Percentiles rank a stretch among this genome's conserved stretches.
These are phyloP conservation scores for Talaromyces sp. DNA, from an alignment of 2,329 filamentous ascomycete genomes.

Conservation along the genomic window DNA sequence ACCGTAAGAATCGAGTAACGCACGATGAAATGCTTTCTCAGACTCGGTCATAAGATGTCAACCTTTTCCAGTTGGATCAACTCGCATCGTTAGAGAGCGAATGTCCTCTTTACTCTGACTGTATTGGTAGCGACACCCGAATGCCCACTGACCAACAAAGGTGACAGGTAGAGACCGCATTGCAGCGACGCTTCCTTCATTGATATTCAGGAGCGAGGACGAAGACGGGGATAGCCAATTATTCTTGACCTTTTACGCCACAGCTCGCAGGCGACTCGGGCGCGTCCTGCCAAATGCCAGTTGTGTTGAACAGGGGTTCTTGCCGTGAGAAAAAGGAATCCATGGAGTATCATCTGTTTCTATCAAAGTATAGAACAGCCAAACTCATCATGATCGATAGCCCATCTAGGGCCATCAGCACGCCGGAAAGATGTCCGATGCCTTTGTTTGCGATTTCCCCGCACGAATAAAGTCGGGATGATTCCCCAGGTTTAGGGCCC, in stretches of 20 bases:
- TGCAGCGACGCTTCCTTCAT: background rate
- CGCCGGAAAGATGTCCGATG: background rate
- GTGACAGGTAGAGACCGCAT: background rate
- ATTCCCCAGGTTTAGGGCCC: background rate
- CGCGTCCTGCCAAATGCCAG: background rate
- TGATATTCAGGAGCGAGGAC: background rate
- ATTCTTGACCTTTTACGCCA: background rate
- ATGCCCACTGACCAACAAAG: background rate
- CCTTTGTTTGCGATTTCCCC: background rate
- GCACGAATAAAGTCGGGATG: background rate
- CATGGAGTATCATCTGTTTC: background rate
- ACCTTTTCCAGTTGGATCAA: background rate
- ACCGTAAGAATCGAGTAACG: background rate
- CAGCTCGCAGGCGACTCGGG: background rate
- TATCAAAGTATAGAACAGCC: background rate
- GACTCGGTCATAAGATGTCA: background rate
- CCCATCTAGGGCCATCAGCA: background rate
- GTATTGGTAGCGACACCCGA: background rate
- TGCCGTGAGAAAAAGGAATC: background rate
- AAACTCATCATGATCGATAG: background rate
- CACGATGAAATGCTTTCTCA: background rate
- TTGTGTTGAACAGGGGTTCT: background rate
- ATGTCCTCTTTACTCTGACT: background rate
- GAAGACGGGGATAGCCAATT: background rate
- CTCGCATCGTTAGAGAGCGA: background rate